Percentiles rank a stretch among this genome's conserved stretches.
Conservation (phyloP, 192 early-diverging fungal genomes). For the Backusella mclennaniae region DNA sequence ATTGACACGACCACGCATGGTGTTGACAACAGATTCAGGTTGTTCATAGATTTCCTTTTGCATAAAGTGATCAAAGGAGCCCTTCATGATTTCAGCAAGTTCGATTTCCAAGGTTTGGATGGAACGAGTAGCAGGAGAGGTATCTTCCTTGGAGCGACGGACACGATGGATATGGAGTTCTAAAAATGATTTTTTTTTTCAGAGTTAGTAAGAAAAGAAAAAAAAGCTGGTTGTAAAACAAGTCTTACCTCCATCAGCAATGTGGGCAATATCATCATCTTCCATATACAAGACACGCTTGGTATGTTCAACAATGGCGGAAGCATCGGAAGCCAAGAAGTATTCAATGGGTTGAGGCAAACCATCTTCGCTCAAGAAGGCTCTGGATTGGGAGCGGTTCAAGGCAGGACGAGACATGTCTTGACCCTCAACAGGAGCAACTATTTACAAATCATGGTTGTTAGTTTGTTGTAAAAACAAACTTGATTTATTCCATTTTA, state of each 20-base stretch:
- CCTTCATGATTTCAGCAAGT: constrained; percentile 97
- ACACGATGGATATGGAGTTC: constrained; percentile 99
- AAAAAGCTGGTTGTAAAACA: background rate
- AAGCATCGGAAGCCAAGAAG: constrained; percentile 96
- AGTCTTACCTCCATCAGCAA: constrained; percentile 60
- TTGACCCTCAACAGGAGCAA: constrained; percentile 19
- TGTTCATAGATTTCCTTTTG: constrained; percentile 99
- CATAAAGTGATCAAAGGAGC: constrained; percentile 98
- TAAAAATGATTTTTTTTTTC: background rate
- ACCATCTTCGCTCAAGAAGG: constrained; percentile 93
- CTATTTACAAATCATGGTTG: too few relatives aligned
- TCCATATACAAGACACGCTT: constrained; percentile 97
- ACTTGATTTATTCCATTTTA: background rate
- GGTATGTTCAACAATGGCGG: constrained; percentile 98
- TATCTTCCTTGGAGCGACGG: constrained; percentile 85
- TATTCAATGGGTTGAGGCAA: constrained; percentile 96
- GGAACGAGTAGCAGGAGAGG: constrained; percentile 81
- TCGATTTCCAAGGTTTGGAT: constrained; percentile 99
- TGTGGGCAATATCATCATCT: constrained; percentile 99
- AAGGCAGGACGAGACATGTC: constrained; percentile 52
- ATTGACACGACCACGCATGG: constrained; percentile 99
- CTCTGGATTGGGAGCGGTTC: constrained; percentile 87
- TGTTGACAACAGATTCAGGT: constrained; percentile 98
- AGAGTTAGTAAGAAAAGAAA: background rate
- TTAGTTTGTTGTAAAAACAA: too few relatives aligned